Base-by-base conservation (phyloP, 345 rosid genomes). In the Lenwebbia sp. region DNA sequence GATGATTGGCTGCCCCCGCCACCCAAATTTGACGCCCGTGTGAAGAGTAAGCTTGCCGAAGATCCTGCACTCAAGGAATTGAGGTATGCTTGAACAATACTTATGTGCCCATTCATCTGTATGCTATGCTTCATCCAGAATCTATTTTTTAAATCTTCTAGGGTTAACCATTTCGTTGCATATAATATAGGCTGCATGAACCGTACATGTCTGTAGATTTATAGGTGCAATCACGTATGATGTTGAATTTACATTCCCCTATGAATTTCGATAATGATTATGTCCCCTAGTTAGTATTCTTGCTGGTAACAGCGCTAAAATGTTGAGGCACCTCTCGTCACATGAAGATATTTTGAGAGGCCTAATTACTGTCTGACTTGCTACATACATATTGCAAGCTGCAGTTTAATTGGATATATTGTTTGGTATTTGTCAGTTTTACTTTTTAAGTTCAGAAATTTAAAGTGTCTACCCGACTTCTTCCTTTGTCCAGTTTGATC, bases 1-100 rank as follows among this genome's bases (percentile, higher is more conserved):
- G 86, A 85, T 40, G 85, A 76, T 51, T 86, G 85, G 88, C 58
- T 87, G 76, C 86, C 78, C 74, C 86, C 86, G 6, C 88, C 88
- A 44, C 88, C 86, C 49, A 84, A 87, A 81, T 10, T 44, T 14
- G 49, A 37, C 12, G 28, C 50, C 26, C 56, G 13, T 9, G 41
- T 33, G 12, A 54, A 49, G 70, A 41, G 54, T 25, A 83, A 84
- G 76, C 86, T 54, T 50, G 54, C 19, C 6, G 88, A 87, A 44
- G 85, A 87, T 54, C 50, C 85, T 44, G 84, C 86, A 14, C 75
- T 87, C 76, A 87, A 44, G 84, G 88, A 87, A 87, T 49, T 87
- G 75, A 87, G 88, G 88, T 84, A 83, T 22, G 57, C 15, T 49
- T 83, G 58, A 12, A 17, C 44, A 65, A 33, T 65, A 33, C 19